Evolutionary conservation across 192 early-diverging fungal genomes (phyloP).

Genomic region (Jimgerdemannia flammicorona): DNA sequence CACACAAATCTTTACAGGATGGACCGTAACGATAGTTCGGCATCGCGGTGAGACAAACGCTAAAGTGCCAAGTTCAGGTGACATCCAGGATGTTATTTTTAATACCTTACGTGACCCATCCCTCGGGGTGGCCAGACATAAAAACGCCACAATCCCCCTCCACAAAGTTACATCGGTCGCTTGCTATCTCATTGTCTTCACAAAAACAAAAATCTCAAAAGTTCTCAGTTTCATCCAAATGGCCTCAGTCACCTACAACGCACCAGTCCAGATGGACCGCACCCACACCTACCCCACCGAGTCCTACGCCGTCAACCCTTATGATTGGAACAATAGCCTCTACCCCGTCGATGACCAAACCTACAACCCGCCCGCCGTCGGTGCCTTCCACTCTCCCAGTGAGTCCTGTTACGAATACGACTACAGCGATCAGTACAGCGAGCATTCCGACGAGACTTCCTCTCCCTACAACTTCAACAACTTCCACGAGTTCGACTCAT

Average conservation of each 20-base stretch:
- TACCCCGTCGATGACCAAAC: background rate
- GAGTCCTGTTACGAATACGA: background rate
- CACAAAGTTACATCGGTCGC: background rate
- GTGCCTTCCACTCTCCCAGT: background rate
- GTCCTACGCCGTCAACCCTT: background rate
- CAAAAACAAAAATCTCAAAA: background rate
- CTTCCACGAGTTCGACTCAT: background rate
- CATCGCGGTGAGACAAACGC: too few species aligned
- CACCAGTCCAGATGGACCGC: background rate
- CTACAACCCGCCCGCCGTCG: background rate
- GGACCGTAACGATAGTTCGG: too few species aligned
- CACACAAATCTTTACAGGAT: too few species aligned
- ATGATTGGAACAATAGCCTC: background rate
- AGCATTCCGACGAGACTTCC: background rate
- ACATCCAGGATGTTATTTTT: too few species aligned
- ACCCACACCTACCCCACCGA: background rate
- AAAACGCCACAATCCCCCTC: background rate
- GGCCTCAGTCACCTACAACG: background rate
- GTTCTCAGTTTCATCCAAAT: background rate
- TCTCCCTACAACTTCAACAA: background rate
- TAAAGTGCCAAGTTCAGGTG: too few species aligned
- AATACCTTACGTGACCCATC: too few species aligned
- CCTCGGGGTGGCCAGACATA: background rate
- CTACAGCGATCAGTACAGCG: background rate
- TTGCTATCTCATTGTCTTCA: too few species aligned